Base-by-base conservation (phyloP, 1,284 basidiomycete species). In the Trichosporon inkin region DNA sequence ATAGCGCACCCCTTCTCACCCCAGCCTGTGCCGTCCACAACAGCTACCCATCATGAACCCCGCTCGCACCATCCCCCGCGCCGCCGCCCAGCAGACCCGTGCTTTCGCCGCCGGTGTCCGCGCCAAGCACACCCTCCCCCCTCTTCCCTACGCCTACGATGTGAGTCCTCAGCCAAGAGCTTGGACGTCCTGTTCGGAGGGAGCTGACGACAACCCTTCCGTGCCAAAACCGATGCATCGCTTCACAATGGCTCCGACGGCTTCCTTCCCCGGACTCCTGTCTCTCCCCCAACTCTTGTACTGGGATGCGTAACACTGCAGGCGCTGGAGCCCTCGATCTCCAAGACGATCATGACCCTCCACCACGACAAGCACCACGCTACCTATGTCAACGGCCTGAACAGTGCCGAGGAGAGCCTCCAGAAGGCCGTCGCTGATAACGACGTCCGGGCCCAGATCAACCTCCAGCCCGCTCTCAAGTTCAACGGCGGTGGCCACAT, bases 281-380 rank as follows among this genome's bases (percentile, higher is more conserved):
- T n/a, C 19, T 10, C 28, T 56, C 20, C 55, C 28, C 37, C 19
- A 5, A 8, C 17, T n/a, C 8, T 20, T 17, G 16, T 28, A 13
- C 7, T 7, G 19, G 13, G 24, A 55, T 55, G 24, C 36, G n/a
- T 52, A 11, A 3, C 51, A n/a, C 40, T 14, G 17, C 66, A 79
- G 77, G 80, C 80, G 19, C 79, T 84, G 60, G 82, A 83, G 77
- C 82, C 82, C 55, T 80, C 79, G 64, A 83, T 84, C 79, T 81
- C 79, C 40, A 77, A 78, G 67, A 85, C 92, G 78, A 94, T 92
- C 70, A 93, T 93, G 91, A 86, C 83, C 62, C 84, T 98, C 63
- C 95, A 99, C 80, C 94, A 99, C 82, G 85, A 86, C 69, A 95
- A 93, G 83, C 95, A 99, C 77, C 95, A 98, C 79, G 89, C 92